A percentile compares a stretch with the other conserved stretches of the same genome.
Evolutionary conservation across 768 basidiomycete genomes (phyloP).

Genomic region (Mycena capillaripes): DNA sequence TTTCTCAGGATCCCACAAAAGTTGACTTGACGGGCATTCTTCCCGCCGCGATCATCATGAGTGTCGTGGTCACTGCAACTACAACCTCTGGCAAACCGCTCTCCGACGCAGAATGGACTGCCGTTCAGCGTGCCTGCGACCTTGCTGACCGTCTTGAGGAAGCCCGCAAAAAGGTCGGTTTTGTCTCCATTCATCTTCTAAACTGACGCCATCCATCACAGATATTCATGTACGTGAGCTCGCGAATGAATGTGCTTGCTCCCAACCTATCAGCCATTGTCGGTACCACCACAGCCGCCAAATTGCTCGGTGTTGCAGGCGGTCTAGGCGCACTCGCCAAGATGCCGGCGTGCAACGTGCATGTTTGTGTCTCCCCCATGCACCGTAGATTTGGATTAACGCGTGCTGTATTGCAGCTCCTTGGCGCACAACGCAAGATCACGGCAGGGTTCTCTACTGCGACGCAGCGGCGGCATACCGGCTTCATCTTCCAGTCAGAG

Average conservation of each 20-base stretch:
- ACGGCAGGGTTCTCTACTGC: slow-evolving; percentile 91
- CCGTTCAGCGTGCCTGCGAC: slow-evolving; percentile 89
- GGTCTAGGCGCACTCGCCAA: slow-evolving; percentile 91
- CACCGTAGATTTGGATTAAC: neutral
- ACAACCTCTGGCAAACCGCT: slow-evolving; percentile 87
- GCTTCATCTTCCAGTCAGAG: slow-evolving; percentile 96
- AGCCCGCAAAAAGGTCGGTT: slow-evolving; percentile 84
- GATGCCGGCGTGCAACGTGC: slow-evolving; percentile 96
- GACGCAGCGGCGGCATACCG: slow-evolving; percentile 92
- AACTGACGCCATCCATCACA: slow-evolving; percentile 45
- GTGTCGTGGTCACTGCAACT: slow-evolving; percentile 95
- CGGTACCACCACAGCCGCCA: slow-evolving; percentile 98
- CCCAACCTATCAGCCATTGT: slow-evolving; percentile 99
- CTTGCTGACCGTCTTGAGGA: slow-evolving; percentile 91
- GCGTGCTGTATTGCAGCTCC: slow-evolving; percentile 68
- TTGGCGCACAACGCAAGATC: slow-evolving; percentile 95
- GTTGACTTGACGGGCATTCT: slow-evolving; percentile 85
- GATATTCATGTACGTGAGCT: slow-evolving; percentile 99
- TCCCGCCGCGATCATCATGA: slow-evolving; percentile 93
- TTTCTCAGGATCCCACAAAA: slow-evolving; percentile 84
- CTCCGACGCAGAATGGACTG: slow-evolving; percentile 78
- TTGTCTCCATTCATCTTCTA: neutral
- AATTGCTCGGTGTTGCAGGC: slow-evolving; percentile 96
- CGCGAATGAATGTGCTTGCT: slow-evolving; percentile 97
- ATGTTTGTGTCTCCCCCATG: slow-evolving; percentile 66